Evolutionary conservation across 2,329 filamentous ascomycete genomes (phyloP).

Genomic region (Xylariaceae sp.): DNA sequence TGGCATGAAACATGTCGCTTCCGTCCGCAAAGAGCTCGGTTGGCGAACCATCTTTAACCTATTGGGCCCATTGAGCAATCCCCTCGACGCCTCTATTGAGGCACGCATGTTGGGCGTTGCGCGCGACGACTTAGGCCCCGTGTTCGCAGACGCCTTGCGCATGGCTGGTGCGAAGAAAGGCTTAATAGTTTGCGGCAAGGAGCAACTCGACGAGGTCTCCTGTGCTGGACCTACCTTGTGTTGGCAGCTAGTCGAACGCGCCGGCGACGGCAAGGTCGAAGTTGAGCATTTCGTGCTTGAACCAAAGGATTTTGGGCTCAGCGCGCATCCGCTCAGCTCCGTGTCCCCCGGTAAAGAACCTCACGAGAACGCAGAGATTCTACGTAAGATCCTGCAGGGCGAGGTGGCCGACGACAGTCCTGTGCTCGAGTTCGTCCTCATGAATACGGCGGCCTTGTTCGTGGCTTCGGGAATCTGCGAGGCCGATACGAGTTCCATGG

Average conservation of each 20-base stretch:
- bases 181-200: conserved; percentile 85
- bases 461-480: conserved; percentile 85
- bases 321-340: conserved; percentile 63
- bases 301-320: conserved; percentile 83
- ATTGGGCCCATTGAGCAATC: conserved; percentile 86
- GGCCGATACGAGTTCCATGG: conserved; percentile 72
- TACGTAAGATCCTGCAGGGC: conserved; percentile 69
- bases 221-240: conserved; percentile 84
- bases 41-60: conserved; percentile 98
- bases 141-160: conserved; percentile 79
- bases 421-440: conserved; percentile 85
- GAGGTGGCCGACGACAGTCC: conserved; percentile 71
- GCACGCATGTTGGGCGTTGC: conserved; percentile 92
- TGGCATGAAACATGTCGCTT: conserved; percentile 83
- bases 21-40: conserved; percentile 79
- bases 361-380: conserved; percentile 77
- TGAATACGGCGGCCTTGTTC: conserved; percentile 86
- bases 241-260: conserved; percentile 64
- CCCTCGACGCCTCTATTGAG: conserved; percentile 77
- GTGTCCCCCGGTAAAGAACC: conserved; percentile 85
- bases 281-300: conserved; percentile 73
- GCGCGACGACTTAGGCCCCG: conserved; percentile 75
- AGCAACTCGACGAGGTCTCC: conserved; percentile 92
- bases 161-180: conserved; percentile 75
- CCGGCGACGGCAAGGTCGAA: conserved; percentile 39